phyloP scores from a whole-genome alignment of 306 rosid species.

The Medicago lupulina region DNA sequence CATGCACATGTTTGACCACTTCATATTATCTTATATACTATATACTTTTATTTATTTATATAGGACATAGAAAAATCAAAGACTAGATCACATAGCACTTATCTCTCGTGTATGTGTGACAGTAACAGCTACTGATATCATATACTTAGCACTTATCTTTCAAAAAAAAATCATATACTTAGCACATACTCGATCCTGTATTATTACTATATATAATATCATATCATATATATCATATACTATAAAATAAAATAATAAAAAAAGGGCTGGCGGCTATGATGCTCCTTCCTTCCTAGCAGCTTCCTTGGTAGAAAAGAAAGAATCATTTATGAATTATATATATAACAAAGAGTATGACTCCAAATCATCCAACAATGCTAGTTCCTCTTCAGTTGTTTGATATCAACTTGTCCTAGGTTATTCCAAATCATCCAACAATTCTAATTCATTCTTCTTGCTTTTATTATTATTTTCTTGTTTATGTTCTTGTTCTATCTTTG shows the following conservation, averaged over 20 bases:
- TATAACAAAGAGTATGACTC: slow-evolving; percentile 21
- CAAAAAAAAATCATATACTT: slow-evolving; percentile 2
- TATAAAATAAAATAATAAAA: background rate
- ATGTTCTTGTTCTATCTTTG: slow-evolving; percentile 22
- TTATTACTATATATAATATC: background rate
- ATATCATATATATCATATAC: background rate
- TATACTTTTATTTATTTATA: background rate
- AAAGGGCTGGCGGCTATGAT: slow-evolving; percentile 41
- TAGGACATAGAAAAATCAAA: background rate
- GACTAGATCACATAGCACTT: background rate
- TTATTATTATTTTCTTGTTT: background rate
- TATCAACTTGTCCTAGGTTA: slow-evolving; percentile 11
- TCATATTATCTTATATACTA: background rate
- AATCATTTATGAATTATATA: background rate
- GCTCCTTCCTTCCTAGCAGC: slow-evolving; percentile 43
- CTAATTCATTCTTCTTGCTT: background rate
- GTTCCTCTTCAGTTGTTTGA: slow-evolving; percentile 12
- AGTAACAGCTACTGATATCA: slow-evolving; percentile 29
- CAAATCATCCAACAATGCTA: slow-evolving; percentile 5
- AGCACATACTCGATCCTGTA: background rate
- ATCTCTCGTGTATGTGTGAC: slow-evolving; percentile 17
- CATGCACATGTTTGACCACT: slow-evolving; percentile 18
- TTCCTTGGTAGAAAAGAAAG: slow-evolving; percentile 6
- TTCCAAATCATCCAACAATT: too few relatives aligned
- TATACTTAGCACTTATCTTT: background rate